phyloP scores from a whole-genome alignment of 768 basidiomycete species.

The Terana coerulea region DNA sequence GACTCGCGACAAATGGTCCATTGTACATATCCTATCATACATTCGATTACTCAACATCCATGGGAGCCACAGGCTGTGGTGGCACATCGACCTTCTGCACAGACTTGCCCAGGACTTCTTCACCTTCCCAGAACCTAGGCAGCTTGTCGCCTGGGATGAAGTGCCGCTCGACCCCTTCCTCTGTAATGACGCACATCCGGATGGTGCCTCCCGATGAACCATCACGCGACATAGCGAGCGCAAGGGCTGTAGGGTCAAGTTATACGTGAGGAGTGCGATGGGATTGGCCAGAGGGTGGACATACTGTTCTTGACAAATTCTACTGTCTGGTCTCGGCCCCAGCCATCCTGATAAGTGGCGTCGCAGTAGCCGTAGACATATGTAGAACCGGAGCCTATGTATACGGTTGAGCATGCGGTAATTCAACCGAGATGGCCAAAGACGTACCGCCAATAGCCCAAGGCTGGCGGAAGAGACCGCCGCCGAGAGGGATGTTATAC shows the following conservation, averaged over 20 bases:
- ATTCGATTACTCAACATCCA: constrained; percentile 39
- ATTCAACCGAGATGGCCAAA: background rate
- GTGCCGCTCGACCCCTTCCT: constrained; percentile 85
- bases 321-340: constrained; percentile 85
- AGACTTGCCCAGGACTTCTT: constrained; percentile 55
- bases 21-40: constrained; percentile 15
- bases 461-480: constrained; percentile 94
- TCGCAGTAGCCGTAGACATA: constrained; percentile 99
- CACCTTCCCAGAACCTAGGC: constrained; percentile 87
- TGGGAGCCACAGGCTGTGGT: constrained; percentile 34
- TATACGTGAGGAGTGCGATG: background rate
- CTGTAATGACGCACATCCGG: constrained; percentile 95
- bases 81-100: constrained; percentile 13
- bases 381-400: constrained; percentile 85
- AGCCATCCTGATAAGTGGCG: constrained; percentile 93
- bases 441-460: constrained; percentile 95
- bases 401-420: background rate
- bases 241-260: constrained; percentile 54
- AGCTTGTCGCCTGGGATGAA: constrained; percentile 91
- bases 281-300: constrained; percentile 26
- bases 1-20: constrained; percentile 6
- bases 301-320: constrained; percentile 95
- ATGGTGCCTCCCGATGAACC: constrained; percentile 98
- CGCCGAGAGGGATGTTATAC: constrained; percentile 95
- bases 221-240: constrained; percentile 96